Base-by-base conservation (phyloP, 2,329 filamentous ascomycete species). In the Pseudogymnoascus sp. region DNA sequence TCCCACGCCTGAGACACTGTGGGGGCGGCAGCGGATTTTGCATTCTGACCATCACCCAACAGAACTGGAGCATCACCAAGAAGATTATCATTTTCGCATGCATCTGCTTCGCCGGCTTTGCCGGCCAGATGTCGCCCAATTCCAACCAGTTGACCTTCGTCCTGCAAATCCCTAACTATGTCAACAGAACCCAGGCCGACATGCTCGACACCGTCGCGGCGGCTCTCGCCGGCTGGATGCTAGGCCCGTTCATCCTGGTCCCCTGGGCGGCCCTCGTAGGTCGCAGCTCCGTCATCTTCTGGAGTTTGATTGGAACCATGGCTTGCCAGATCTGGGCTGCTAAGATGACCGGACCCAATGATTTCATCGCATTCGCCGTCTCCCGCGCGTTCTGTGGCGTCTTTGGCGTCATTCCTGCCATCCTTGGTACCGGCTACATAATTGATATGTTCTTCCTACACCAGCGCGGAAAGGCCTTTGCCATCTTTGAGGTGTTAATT, bases 401-500 rank as follows among this genome's bases (percentile, higher is more conserved):
- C 63, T 75, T 74, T 58, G 75, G 76, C 20, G 70, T 71, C 11
- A 67, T 75, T 11, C 69, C 74, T 37, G 69, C 72, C 59, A 67
- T 75, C 30, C 68, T 78, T 43, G 75, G 75, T 16, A 70, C 74
- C 18, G 67, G 73, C 37, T 71, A 74, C 34, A 71, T 78, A 20
- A 72, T 74, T n/a, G 75, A 77, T 58, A 39, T 76, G 59, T 77
- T 76, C 65, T 77, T 76, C 65, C 65, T 77, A 32, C 75, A 77
- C 59, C 73, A 77, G 63, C 72, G 75, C 16, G 75, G 75, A 6
- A 67, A 72, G 34, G 73, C 73, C 6, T 76, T 77, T 57, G 74
- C 71, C 0, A 65, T 70, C 25, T 69, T 75, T 28, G 70, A 74
- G 28, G 70, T 74, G 60, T 64, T 69, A 0, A 68, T 76, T 16